Evolutionary conservation across 73 alveolate species (phyloP).

Genomic region (Blepharisma japonicum): DNA sequence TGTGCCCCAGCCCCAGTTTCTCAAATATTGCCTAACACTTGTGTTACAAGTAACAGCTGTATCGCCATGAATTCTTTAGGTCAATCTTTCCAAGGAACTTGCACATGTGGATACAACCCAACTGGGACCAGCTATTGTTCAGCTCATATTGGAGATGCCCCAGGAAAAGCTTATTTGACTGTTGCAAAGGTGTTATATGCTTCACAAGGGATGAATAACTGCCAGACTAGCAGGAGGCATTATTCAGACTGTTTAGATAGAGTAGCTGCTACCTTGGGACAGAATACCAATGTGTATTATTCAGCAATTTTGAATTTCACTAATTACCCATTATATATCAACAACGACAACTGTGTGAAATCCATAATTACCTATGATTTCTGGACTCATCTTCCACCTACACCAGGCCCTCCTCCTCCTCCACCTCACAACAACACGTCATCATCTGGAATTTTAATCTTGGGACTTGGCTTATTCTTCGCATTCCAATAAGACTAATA

Average conservation of each 20-base stretch:
- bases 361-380: background rate
- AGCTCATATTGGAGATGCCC: background rate
- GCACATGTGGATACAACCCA: slow-evolving; percentile 3
- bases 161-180: background rate
- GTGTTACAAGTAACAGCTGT: background rate
- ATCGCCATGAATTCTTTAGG: background rate
- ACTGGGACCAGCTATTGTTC: slow-evolving; percentile 9
- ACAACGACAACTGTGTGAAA: slow-evolving; percentile 7
- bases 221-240: background rate
- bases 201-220: background rate
- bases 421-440: too few species aligned
- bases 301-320: slow-evolving; percentile 10
- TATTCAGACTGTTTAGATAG: background rate
- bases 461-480: too few species aligned
- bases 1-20: slow-evolving; percentile 19
- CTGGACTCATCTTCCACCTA: background rate
- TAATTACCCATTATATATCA: slow-evolving; percentile 13
- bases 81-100: background rate
- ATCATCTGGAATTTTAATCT: too few species aligned
- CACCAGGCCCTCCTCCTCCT: too few species aligned
- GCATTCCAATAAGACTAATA: too few species aligned
- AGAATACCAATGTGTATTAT: background rate
- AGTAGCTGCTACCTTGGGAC: background rate
- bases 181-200: background rate
- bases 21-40: background rate